Conservation (phyloP, 441 rosid genomes). For the Jatropha multifida region DNA sequence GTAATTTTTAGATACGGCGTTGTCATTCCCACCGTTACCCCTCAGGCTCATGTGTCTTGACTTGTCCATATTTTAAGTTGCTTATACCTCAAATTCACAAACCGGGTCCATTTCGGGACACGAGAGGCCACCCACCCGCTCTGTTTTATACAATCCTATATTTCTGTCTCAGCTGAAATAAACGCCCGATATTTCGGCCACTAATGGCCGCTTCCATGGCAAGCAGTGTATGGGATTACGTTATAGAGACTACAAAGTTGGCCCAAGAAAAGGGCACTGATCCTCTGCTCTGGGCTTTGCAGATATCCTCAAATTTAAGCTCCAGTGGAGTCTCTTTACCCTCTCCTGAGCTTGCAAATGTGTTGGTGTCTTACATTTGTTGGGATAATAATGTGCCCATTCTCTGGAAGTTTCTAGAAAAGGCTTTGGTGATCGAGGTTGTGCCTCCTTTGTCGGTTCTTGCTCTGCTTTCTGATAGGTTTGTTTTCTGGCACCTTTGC, state of each 20-base stretch:
- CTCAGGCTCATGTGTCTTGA: slow-evolving; percentile 10
- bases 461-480: slow-evolving; percentile 72
- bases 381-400: slow-evolving; percentile 89
- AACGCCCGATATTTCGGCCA: slow-evolving; percentile 12
- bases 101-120: not conserved
- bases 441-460: slow-evolving; percentile 75
- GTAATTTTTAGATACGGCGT: not conserved
- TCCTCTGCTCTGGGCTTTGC: slow-evolving; percentile 76
- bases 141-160: not conserved
- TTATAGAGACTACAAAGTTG: slow-evolving; percentile 53
- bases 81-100: not conserved
- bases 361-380: slow-evolving; percentile 84
- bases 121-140: not conserved
- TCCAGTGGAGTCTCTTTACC: slow-evolving; percentile 66
- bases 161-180: slow-evolving; percentile 8
- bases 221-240: slow-evolving; percentile 55
- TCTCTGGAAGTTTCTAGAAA: slow-evolving; percentile 94
- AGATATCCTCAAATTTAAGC: slow-evolving; percentile 55
- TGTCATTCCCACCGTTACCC: slow-evolving; percentile 10
- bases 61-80: not conserved
- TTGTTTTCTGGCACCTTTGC: not conserved
- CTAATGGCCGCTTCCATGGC: slow-evolving; percentile 48
- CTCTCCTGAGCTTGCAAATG: slow-evolving; percentile 69
- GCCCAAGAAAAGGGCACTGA: slow-evolving; percentile 72
- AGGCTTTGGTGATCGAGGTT: slow-evolving; percentile 62